Evolutionary conservation across 202 grass and related monocot species (phyloP).

Genomic region (Hordeum pubiflorum): DNA sequence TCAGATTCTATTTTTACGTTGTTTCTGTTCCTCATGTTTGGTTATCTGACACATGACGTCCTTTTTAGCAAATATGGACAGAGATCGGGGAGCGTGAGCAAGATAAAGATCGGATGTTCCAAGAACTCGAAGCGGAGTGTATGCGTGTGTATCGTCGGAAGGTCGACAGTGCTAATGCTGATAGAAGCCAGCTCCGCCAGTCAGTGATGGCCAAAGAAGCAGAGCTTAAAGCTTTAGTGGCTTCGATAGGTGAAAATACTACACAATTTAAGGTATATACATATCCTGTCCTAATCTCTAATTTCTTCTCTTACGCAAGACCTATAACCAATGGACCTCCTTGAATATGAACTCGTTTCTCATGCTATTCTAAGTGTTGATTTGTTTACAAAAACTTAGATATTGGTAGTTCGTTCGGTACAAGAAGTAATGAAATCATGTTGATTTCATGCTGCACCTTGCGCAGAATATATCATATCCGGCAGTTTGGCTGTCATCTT

Average conservation of each 20-base stretch:
- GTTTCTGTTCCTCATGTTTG: background rate
- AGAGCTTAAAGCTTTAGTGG: constrained; percentile 66
- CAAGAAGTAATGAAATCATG: constrained; percentile 14
- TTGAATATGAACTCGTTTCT: background rate
- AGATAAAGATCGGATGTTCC: constrained; percentile 76
- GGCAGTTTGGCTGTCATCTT: constrained; percentile 16
- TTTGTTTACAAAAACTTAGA: background rate
- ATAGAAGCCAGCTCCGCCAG: constrained; percentile 60
- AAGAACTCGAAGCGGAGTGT: constrained; percentile 84
- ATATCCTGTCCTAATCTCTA: constrained; percentile 4
- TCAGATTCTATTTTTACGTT: background rate
- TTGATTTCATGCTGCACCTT: constrained; percentile 13
- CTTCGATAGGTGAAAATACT: constrained; percentile 63
- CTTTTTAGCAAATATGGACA: constrained; percentile 77
- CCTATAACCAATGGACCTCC: background rate
- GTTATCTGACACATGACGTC: constrained; percentile 24
- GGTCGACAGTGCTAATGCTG: constrained; percentile 67
- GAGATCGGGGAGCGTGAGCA: constrained; percentile 80
- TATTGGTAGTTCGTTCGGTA: background rate
- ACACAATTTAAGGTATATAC: constrained; percentile 50
- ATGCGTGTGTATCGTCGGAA: constrained; percentile 65
- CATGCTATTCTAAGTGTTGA: constrained; percentile 5
- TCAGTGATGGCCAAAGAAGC: constrained; percentile 71
- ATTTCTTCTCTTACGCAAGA: background rate
- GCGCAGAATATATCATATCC: constrained; percentile 23